Conservation (phyloP, 305 asterid species). For the Salvia sclarea region DNA sequence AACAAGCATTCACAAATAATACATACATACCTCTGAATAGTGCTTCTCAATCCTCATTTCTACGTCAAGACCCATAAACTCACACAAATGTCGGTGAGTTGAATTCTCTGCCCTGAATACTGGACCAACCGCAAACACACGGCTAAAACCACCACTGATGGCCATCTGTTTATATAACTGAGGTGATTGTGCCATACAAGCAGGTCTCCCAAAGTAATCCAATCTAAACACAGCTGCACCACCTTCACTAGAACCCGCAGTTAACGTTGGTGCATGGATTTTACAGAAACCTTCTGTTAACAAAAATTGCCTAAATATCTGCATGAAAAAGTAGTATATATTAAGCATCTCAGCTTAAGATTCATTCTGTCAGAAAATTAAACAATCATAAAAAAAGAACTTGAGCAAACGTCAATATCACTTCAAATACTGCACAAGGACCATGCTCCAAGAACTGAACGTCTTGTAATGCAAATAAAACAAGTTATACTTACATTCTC, state of each 20-base stretch:
- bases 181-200: constrained; percentile 93
- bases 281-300: constrained; percentile 56
- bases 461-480: background rate
- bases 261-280: constrained; percentile 79
- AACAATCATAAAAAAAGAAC: too few relatives aligned
- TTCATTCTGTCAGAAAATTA: too few relatives aligned
- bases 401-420: too few relatives aligned
- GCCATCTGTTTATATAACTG: constrained; percentile 93
- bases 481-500: constrained; percentile 51
- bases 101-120: constrained; percentile 92
- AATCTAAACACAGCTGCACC: constrained; percentile 86
- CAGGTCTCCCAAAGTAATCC: constrained; percentile 80
- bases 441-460: background rate
- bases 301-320: constrained; percentile 71
- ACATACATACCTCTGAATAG: constrained; percentile 79
- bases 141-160: constrained; percentile 77
- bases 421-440: background rate
- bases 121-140: constrained; percentile 87
- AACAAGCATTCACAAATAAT: constrained; percentile 5
- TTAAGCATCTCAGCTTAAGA: too few relatives aligned
- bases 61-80: constrained; percentile 86
- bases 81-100: constrained; percentile 91
- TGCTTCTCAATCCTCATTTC: constrained; percentile 94
- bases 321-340: constrained; percentile 35
- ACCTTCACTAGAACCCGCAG: constrained; percentile 92